phyloP scores from a whole-genome alignment of 257 asterid species.

The Solanum etuberosum region DNA sequence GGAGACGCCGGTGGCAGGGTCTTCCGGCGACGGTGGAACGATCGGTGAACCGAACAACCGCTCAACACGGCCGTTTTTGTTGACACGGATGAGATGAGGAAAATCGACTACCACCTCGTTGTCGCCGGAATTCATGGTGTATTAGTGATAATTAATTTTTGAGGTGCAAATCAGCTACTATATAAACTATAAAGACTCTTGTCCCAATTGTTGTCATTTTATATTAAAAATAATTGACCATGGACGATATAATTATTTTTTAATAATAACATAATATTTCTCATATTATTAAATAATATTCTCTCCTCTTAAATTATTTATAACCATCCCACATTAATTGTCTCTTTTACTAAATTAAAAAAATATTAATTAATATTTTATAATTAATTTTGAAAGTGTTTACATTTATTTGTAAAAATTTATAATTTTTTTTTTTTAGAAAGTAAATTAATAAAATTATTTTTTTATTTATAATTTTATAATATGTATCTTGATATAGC shows the following conservation, averaged over 20 bases:
- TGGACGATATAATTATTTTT: background rate
- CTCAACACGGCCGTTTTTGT: constrained; percentile 23
- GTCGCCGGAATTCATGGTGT: constrained; percentile 1
- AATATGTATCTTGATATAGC: no score
- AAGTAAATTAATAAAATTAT: no score
- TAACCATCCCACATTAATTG: no score
- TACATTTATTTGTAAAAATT: no score
- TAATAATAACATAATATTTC: no score
- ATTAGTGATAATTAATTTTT: background rate
- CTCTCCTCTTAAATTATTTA: no score
- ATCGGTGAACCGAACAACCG: constrained; percentile 4
- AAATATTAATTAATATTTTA: no score
- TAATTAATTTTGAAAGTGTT: no score
- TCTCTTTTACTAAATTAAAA: no score
- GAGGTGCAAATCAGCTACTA: background rate
- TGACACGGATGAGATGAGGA: constrained; percentile 8
- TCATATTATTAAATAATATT: no score
- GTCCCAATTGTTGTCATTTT: background rate
- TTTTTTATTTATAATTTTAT: no score
- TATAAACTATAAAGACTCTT: background rate
- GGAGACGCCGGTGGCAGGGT: constrained; percentile 11
- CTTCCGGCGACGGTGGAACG: constrained; percentile 11
- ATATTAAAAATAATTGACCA: background rate
- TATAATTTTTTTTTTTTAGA: no score
- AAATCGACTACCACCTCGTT: constrained; percentile 1